phyloP scores from a whole-genome alignment of 495 filamentous ascomycete genomes.

The Penicillium lagena region DNA sequence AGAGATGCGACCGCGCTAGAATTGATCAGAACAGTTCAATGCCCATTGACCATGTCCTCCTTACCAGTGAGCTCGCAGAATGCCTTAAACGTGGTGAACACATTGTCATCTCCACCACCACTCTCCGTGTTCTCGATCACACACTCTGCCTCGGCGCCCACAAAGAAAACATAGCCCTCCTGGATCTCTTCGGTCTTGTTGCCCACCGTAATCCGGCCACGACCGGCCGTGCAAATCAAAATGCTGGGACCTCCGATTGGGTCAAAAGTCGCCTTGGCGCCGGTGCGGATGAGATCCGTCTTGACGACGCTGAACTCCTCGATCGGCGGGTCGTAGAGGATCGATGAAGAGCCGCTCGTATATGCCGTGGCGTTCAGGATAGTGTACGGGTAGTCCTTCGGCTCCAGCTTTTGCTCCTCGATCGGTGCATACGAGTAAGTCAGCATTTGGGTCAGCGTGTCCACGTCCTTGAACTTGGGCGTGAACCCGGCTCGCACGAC shows the following conservation, averaged over 20 bases:
- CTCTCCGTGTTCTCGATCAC: conserved; percentile 60
- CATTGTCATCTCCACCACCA: conserved; percentile 42
- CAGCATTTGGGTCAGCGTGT: conserved; percentile 83
- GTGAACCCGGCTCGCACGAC: conserved; percentile 96
- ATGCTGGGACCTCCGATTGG: conserved; percentile 84
- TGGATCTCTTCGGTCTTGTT: conserved; percentile 65
- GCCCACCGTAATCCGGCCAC: conserved; percentile 78
- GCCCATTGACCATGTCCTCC: conserved; percentile 37
- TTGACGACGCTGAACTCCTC: conserved; percentile 93
- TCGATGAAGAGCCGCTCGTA: conserved; percentile 57
- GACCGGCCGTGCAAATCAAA: conserved; percentile 78
- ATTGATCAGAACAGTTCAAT: conserved; percentile 11
- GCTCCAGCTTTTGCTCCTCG: conserved; percentile 85
- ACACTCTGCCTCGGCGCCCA: conserved; percentile 83
- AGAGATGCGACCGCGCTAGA: conserved; percentile 3
- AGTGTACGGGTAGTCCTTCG: conserved; percentile 74
- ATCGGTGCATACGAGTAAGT: conserved; percentile 94
- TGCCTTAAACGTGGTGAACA: conserved; percentile 86
- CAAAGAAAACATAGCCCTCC: conserved; percentile 84
- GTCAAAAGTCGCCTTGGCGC: conserved; percentile 80
- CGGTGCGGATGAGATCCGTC: conserved; percentile 61
- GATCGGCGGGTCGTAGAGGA: conserved; percentile 91
- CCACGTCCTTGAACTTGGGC: conserved; percentile 95
- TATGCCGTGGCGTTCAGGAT: conserved; percentile 74
- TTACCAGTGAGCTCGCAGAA: conserved; percentile 78